Percentiles rank a stretch among this genome's conserved stretches.
phyloP scores from a whole-genome alignment of 179 eudicot genomes.

The Carnegiea gigantea region DNA sequence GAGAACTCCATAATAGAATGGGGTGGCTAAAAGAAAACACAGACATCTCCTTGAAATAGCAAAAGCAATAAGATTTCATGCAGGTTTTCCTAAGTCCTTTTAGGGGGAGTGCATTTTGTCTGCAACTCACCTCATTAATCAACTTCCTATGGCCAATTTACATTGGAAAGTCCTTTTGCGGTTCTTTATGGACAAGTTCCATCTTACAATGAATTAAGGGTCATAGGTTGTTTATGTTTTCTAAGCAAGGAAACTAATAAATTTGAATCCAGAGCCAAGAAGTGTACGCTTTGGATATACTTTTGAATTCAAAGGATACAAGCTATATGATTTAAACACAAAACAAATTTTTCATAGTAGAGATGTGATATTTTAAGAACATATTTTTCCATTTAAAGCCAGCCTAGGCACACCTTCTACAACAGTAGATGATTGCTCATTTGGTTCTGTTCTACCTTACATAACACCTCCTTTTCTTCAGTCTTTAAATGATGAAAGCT shows the following conservation, averaged over 20 bases:
- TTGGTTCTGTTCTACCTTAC: neutral
- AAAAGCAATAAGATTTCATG: neutral
- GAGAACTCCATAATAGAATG: neutral
- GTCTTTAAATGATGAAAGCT: no score
- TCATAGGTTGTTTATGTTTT: neutral
- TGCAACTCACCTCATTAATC: neutral
- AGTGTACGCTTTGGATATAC: neutral
- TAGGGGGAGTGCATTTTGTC: neutral
- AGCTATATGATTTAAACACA: neutral
- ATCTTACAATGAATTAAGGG: neutral
- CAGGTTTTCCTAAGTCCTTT: neutral
- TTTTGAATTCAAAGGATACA: neutral
- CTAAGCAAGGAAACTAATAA: neutral
- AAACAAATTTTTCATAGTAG: neutral
- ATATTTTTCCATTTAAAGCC: neutral
- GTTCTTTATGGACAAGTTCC: neutral
- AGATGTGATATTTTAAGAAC: neutral
- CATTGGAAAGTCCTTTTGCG: neutral
- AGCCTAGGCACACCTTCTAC: no score
- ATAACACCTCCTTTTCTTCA: neutral
- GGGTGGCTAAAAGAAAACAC: neutral
- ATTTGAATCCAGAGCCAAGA: neutral
- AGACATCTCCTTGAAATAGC: neutral
- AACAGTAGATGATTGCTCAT: neutral
- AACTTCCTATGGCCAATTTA: neutral